phyloP scores from a whole-genome alignment of 2,329 filamentous ascomycete genomes.

The Botrytis elliptica region DNA sequence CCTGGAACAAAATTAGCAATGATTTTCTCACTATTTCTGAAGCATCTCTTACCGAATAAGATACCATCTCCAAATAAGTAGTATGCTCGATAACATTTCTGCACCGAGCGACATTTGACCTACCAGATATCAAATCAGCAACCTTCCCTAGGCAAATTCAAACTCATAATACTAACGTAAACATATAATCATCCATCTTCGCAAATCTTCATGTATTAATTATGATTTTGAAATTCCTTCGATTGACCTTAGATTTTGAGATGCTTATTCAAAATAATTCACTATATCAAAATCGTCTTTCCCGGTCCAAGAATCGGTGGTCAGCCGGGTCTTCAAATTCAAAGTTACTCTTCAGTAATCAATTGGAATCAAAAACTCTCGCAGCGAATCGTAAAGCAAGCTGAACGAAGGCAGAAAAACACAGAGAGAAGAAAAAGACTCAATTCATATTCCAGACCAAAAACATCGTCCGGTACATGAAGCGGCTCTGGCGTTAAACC shows the following conservation, averaged over 20 bases:
- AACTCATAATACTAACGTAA: conserved; percentile 25
- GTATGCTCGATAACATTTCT: conserved; percentile 34
- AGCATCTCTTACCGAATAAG: conserved; percentile 34
- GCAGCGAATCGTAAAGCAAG: background rate
- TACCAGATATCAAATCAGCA: background rate
- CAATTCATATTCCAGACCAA: conserved; percentile 10
- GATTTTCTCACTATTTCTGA: background rate
- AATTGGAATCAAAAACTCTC: background rate
- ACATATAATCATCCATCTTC: conserved; percentile 41
- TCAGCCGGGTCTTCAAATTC: background rate
- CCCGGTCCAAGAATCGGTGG: background rate
- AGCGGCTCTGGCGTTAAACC: background rate
- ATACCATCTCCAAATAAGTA: conserved; percentile 38
- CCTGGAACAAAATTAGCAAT: conserved; percentile 26
- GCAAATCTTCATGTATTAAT: background rate
- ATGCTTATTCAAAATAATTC: background rate
- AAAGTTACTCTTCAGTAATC: background rate
- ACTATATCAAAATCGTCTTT: background rate
- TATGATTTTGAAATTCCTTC: background rate
- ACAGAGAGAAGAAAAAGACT: background rate
- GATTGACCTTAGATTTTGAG: background rate
- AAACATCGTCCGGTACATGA: conserved; percentile 3
- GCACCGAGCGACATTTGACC: conserved; percentile 34
- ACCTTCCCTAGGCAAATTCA: background rate
- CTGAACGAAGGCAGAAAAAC: background rate